Percentiles rank a stretch among this genome's conserved stretches.
phyloP scores from a whole-genome alignment of 1,284 basidiomycete species.

The Heliocybe sulcata region DNA sequence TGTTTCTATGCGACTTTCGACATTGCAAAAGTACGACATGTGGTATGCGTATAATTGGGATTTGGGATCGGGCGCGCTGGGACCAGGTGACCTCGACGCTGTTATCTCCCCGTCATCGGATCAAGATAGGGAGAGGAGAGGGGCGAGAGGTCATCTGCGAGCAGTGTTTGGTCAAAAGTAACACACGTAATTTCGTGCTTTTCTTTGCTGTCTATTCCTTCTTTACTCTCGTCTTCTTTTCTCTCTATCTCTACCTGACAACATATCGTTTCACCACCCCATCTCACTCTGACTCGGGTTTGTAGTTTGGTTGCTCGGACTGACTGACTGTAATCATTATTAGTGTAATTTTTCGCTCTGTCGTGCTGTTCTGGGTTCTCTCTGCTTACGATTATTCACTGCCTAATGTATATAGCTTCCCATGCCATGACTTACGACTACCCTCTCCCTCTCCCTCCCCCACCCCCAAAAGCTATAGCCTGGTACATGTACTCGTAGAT shows the following conservation, averaged over 20 bases:
- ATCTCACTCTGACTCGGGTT: neutral
- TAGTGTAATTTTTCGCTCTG: neutral
- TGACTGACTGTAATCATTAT: neutral
- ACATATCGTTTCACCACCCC: neutral
- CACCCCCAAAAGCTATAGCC: neutral
- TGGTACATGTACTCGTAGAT: slow-evolving; percentile 1
- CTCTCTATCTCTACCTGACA: slow-evolving; percentile 1
- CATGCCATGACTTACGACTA: neutral
- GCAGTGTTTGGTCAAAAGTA: no score
- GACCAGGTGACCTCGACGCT: neutral
- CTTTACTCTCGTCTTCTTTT: neutral
- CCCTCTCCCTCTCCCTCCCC: neutral
- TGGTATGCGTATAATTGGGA: neutral
- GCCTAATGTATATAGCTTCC: no score
- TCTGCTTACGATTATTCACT: neutral
- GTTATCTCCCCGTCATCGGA: neutral
- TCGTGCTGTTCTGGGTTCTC: neutral
- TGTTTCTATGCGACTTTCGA: neutral
- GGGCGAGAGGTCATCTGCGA: neutral
- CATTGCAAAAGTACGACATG: neutral
- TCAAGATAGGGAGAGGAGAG: neutral
- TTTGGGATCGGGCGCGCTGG: neutral
- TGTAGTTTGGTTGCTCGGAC: neutral
- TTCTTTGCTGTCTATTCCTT: neutral
- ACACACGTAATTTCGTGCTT: no score